These are phyloP conservation scores for Microbotryum silenes-acaulis DNA, from an alignment of 1,284 basidiomycete genomes.

Conservation along the genomic window DNA sequence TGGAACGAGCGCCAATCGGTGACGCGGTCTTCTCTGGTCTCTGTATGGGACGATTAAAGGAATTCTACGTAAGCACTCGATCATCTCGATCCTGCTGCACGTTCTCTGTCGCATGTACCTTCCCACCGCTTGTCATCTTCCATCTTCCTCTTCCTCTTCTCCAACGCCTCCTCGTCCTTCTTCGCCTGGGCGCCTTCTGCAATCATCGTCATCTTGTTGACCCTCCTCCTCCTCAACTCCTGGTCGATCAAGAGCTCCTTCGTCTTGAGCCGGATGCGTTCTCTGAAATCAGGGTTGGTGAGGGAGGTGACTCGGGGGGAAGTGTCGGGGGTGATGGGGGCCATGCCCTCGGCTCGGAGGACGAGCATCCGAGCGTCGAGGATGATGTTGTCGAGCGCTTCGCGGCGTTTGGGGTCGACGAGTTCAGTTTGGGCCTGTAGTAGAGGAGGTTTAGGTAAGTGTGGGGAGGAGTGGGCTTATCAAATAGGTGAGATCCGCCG, in stretches of 20 bases:
- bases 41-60: conserved; percentile 3
- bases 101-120: conserved; percentile 36
- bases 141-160: conserved; percentile 43
- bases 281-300: conserved; percentile 41
- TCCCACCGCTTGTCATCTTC: conserved; percentile 50
- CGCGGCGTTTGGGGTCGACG: conserved; percentile 38
- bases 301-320: conserved; percentile 29
- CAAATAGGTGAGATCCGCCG: conserved; percentile 21
- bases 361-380: conserved; percentile 41
- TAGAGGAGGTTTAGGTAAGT: not conserved
- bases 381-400: conserved; percentile 41
- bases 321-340: conserved; percentile 41
- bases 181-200: conserved; percentile 51
- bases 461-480: not conserved
- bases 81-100: not conserved
- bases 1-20: conserved; percentile 34
- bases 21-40: conserved; percentile 33
- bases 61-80: not conserved
- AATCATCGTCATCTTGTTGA: conserved; percentile 46
- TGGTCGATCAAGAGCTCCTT: conserved; percentile 52
- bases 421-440: conserved; percentile 38
- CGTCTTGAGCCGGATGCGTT: conserved; percentile 44
- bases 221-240: conserved; percentile 46
- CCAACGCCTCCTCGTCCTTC: conserved; percentile 44
- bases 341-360: conserved; percentile 37